Conservation (phyloP, 176 grass and related monocot genomes). For the Juncus effusus region DNA sequence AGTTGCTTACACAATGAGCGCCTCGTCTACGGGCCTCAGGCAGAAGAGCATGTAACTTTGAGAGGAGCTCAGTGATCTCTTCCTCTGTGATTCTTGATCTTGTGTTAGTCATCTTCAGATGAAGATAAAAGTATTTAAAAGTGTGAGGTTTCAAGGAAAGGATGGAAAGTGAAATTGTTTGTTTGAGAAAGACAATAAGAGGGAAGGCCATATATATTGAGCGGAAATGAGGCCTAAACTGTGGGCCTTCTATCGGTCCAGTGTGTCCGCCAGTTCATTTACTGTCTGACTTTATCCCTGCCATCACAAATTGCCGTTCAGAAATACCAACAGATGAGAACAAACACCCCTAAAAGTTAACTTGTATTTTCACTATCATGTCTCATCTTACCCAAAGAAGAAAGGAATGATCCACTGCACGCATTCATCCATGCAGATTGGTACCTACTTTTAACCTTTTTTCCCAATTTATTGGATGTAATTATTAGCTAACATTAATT, state of each 20-base stretch:
- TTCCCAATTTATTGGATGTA: too few relatives aligned
- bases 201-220: slow-evolving; percentile 20
- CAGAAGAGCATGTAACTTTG: slow-evolving; percentile 58
- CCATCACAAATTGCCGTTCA: neutral
- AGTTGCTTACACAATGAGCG: slow-evolving; percentile 39
- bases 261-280: slow-evolving; percentile 7
- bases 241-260: slow-evolving; percentile 12
- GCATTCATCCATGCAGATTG: too few relatives aligned
- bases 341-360: too few relatives aligned
- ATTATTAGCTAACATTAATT: too few relatives aligned
- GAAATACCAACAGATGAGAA: slow-evolving; percentile 2
- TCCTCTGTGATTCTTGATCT: slow-evolving; percentile 48
- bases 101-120: slow-evolving; percentile 8
- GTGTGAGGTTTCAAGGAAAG: neutral
- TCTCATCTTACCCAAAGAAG: too few relatives aligned
- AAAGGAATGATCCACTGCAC: too few relatives aligned
- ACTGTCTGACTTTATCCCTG: slow-evolving; percentile 15
- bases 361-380: too few relatives aligned
- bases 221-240: slow-evolving; percentile 1
- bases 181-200: slow-evolving; percentile 17
- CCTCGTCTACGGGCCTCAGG: slow-evolving; percentile 41
- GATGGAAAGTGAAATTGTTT: slow-evolving; percentile 4
- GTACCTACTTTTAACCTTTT: too few relatives aligned
- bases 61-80: slow-evolving; percentile 60
- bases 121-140: neutral